These are phyloP conservation scores for Globisporangium recalcitrans DNA, from an alignment of 352 stramenopile genomes.

Conservation along the genomic window DNA sequence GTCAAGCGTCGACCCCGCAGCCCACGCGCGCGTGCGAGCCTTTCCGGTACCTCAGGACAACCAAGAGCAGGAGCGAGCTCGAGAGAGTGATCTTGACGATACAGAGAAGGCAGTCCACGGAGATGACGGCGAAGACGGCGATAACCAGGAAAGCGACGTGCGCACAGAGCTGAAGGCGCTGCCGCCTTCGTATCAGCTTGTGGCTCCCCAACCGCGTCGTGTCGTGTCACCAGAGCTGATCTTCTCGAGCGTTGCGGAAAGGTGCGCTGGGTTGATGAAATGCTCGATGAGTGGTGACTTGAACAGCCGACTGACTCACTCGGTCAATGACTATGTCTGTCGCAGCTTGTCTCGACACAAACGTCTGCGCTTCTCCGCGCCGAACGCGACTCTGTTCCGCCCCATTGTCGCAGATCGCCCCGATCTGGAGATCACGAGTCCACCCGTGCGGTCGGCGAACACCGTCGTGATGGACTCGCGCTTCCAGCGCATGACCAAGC, in stretches of 20 bases:
- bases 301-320: neutral
- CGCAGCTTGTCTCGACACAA: conserved; percentile 12
- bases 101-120: neutral
- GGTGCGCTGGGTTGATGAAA: neutral
- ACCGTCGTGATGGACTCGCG: conserved; percentile 21
- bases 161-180: conserved; percentile 1
- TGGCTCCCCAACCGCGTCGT: conserved; percentile 17
- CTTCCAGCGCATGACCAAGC: conserved; percentile 16
- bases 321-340: no score
- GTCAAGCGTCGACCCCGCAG: conserved; percentile 1
- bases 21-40: conserved; percentile 6
- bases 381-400: conserved; percentile 11
- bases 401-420: conserved; percentile 18
- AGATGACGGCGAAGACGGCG: neutral
- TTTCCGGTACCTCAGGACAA: neutral
- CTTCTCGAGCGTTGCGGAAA: conserved; percentile 16
- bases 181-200: neutral
- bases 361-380: conserved; percentile 1
- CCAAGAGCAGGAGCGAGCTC: neutral
- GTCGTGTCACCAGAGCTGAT: conserved; percentile 23
- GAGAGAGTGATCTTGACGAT: neutral
- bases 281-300: neutral
- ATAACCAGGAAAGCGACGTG: neutral
- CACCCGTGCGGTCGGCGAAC: conserved; percentile 18
- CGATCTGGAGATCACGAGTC: conserved; percentile 19